These are phyloP conservation scores for Termitomyces sp. DNA, from an alignment of 768 basidiomycete genomes.

Conservation along the genomic window DNA sequence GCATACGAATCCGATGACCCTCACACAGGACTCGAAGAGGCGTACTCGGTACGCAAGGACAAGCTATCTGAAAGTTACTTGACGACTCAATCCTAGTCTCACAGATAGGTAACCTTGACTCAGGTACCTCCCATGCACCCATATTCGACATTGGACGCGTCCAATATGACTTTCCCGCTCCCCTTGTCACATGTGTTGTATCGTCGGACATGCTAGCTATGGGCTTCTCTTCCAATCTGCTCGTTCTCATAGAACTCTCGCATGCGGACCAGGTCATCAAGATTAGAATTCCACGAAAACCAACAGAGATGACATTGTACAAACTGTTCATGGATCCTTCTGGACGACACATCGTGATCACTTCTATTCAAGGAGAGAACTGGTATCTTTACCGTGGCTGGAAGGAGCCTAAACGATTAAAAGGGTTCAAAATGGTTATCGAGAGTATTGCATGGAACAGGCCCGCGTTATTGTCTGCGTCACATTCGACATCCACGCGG, in stretches of 20 bases:
- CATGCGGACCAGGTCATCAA: constrained; percentile 84
- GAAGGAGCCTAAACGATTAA: constrained; percentile 81
- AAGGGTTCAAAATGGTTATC: constrained; percentile 81
- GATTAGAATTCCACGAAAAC: constrained; percentile 73
- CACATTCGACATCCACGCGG: constrained; percentile 71
- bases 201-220: constrained; percentile 87
- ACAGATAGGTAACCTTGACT: constrained; percentile 25
- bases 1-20: constrained; percentile 53
- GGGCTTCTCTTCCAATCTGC: constrained; percentile 70
- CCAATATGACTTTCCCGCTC: constrained; percentile 84
- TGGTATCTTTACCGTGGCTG: constrained; percentile 85
- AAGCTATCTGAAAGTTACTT: not conserved
- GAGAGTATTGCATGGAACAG: constrained; percentile 94
- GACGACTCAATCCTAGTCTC: not conserved
- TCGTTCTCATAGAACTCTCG: constrained; percentile 88
- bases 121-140: constrained; percentile 43
- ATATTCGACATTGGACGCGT: constrained; percentile 86
- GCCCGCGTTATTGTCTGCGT: constrained; percentile 57
- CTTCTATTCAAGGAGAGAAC: constrained; percentile 86
- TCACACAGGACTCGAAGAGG: constrained; percentile 40
- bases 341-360: constrained; percentile 85
- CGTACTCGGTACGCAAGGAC: constrained; percentile 25
- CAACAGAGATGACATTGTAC: constrained; percentile 72
- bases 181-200: constrained; percentile 79
- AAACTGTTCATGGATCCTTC: constrained; percentile 92